Percentiles rank a stretch among this genome's conserved stretches.
phyloP scores from a whole-genome alignment of 2,329 filamentous ascomycete genomes.

The Hymenoscyphus linearis region DNA sequence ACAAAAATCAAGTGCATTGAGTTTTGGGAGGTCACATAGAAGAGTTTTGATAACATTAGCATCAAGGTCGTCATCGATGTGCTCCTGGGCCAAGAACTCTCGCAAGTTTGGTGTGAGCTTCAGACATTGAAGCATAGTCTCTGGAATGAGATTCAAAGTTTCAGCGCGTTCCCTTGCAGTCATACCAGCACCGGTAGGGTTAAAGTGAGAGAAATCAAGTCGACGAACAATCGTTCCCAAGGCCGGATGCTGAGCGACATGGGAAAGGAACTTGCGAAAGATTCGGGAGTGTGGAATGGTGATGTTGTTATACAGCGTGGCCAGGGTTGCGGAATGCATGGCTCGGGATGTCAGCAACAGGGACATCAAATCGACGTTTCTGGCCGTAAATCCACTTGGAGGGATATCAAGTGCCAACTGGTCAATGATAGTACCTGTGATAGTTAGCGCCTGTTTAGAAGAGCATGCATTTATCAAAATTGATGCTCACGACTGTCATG shows the following conservation, averaged over 20 bases:
- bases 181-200: constrained; percentile 69
- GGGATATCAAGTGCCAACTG: constrained; percentile 68
- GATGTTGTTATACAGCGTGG: constrained; percentile 72
- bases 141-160: constrained; percentile 70
- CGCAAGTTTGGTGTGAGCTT: constrained; percentile 66
- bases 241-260: constrained; percentile 59
- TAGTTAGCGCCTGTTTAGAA: constrained; percentile 11
- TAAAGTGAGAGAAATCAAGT: constrained; percentile 82
- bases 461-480: not conserved
- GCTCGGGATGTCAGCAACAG: constrained; percentile 71
- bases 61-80: constrained; percentile 71
- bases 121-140: constrained; percentile 67
- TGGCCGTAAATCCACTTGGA: constrained; percentile 68
- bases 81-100: constrained; percentile 76
- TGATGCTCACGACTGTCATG: constrained; percentile 2
- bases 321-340: constrained; percentile 66
- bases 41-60: constrained; percentile 64
- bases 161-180: constrained; percentile 69
- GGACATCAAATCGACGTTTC: constrained; percentile 73
- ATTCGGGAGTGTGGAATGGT: constrained; percentile 79
- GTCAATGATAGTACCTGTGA: constrained; percentile 65
- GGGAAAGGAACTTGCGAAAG: constrained; percentile 73
- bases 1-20: constrained; percentile 71
- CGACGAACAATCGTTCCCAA: constrained; percentile 72
- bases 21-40: constrained; percentile 57